Base-by-base conservation (phyloP, 2,329 filamentous ascomycete species). In the Huntiella decipiens region DNA sequence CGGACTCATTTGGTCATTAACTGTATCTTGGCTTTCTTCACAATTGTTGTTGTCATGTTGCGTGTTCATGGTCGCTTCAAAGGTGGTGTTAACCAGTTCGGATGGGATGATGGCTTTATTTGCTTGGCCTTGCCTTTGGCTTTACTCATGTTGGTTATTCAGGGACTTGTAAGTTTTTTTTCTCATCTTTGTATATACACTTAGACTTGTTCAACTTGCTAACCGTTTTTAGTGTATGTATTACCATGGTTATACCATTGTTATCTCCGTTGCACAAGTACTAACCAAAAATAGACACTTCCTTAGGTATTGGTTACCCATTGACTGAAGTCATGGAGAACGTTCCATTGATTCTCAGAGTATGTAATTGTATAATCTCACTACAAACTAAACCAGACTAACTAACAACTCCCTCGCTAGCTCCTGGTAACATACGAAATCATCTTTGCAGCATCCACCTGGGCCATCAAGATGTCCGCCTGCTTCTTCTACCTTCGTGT, bases 401-500 rank as follows among this genome's bases (percentile, higher is more conserved):
- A 36, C 34, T 15, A n/a, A 36, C 34, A 36, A 12, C 33, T 35
- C 4, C 33, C 36, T 34, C 36, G 22, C 15, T 15, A 50, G 48
- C 54, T 63, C 42, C 60, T 62, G 49, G 55, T 64, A 28, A 54
- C 57, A 5, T 63, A 61, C 52, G 58, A 63, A 46, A 51, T 64
- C 38, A 53, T 61, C 40, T 51, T 57, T 11, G 55, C 55, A 10
- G 56, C 62, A 40, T 52, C 56, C 43, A 61, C 60, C 17, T 44
- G 46, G 3, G 37, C 31, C 36, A 56, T 61, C 46, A 66, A 66
- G 47, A 53, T 64, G 31, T 63, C 60, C 41, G 61, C 66, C 31
- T 48, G 66, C 36, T 55, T 57, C 35, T 65, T 66, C 51, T 66
- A 66, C 49, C 55, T 61, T n/a, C 60, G 62, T n/a, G 56, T 66